A percentile compares a stretch with the other conserved stretches of the same genome.
Evolutionary conservation across 1,139 yeast genomes (phyloP).

Genomic region (Saccharomyces uvarum): DNA sequence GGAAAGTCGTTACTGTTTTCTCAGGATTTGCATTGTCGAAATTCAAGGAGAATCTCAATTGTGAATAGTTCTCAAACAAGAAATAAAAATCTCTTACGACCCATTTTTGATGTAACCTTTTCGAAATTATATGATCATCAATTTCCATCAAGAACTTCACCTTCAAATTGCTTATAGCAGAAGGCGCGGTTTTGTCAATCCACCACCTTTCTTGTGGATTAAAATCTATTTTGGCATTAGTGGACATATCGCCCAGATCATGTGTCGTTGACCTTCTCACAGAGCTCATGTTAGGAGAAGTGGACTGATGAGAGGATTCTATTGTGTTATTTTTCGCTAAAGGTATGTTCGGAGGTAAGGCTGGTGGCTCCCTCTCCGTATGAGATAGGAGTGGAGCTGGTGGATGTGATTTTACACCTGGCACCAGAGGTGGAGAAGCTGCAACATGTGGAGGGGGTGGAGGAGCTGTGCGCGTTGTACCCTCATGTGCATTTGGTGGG

Average conservation of each 20-base stretch:
- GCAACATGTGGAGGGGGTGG: neutral
- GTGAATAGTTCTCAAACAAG: constrained; percentile 66
- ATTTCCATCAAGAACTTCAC: constrained; percentile 47
- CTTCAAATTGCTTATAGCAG: constrained; percentile 38
- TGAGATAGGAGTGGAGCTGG: neutral
- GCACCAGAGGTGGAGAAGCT: neutral
- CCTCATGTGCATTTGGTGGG: neutral
- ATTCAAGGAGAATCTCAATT: constrained; percentile 45
- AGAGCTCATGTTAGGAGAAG: neutral
- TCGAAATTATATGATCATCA: constrained; percentile 48
- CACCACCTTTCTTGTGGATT: constrained; percentile 33
- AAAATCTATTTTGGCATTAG: constrained; percentile 23
- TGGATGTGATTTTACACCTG: neutral
- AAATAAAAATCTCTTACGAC: constrained; percentile 63
- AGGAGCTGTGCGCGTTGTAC: neutral
- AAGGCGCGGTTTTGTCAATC: constrained; percentile 49
- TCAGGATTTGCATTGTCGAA: constrained; percentile 53
- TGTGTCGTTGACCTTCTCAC: constrained; percentile 12
- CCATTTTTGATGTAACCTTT: constrained; percentile 50
- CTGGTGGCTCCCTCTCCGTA: constrained; percentile 7
- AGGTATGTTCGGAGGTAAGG: constrained; percentile 10
- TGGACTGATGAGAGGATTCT: neutral
- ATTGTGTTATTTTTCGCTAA: neutral
- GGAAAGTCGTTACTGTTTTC: constrained; percentile 39
- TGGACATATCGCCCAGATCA: constrained; percentile 10